These are phyloP conservation scores for Ammopiptanthus mongolicus DNA, from an alignment of 306 rosid genomes.

Conservation along the genomic window DNA sequence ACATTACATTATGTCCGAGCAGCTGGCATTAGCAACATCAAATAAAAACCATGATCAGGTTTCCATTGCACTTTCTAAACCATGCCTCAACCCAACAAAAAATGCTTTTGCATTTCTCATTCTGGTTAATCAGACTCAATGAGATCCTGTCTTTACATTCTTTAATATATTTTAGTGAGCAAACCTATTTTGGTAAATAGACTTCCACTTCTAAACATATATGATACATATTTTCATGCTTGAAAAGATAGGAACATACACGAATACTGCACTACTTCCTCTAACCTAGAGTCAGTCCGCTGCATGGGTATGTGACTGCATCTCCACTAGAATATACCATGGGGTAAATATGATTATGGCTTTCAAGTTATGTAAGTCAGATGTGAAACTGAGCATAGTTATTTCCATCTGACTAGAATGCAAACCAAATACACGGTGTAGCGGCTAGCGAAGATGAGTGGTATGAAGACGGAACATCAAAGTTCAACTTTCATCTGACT, in stretches of 20 bases:
- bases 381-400: conserved; percentile 22
- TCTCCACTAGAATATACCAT: background rate
- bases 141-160: conserved; percentile 42
- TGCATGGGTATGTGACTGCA: conserved; percentile 9
- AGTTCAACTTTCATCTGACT: conserved; percentile 68
- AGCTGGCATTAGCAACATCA: conserved; percentile 17
- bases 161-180: conserved; percentile 20
- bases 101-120: conserved; percentile 25
- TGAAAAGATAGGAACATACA: conserved; percentile 9
- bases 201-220: conserved; percentile 30
- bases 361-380: conserved; percentile 21
- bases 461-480: conserved; percentile 26
- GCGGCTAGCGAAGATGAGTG: background rate
- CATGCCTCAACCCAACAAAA: conserved; percentile 5
- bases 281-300: conserved; percentile 26
- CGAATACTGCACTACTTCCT: conserved; percentile 29
- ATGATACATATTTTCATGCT: conserved; percentile 30
- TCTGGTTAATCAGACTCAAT: conserved; percentile 13
- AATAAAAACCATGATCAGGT: conserved; percentile 15
- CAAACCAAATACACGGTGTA: background rate
- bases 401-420: conserved; percentile 22
- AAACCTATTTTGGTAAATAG: conserved; percentile 26
- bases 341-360: background rate
- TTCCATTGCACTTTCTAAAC: conserved; percentile 1
- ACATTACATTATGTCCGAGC: conserved; percentile 1